Evolutionary conservation across 2,329 filamentous ascomycete species (phyloP).

Genomic region (Clarireedia paspali): DNA sequence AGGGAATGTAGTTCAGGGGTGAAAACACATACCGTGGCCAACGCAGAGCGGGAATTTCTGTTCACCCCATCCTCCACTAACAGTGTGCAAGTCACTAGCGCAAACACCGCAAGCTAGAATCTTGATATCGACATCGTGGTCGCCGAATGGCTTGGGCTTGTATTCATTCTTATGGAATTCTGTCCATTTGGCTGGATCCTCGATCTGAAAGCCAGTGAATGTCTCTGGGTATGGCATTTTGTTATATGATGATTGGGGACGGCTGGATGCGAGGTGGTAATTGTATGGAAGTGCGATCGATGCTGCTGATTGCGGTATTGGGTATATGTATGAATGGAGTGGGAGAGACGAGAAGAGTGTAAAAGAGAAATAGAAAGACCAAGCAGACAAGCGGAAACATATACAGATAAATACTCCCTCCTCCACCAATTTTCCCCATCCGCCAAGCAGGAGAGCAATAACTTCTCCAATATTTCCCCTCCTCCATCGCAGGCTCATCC

Average conservation of each 20-base stretch:
- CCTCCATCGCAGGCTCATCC: not conserved
- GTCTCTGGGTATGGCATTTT: conserved; percentile 44
- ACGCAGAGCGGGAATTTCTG: conserved; percentile 44
- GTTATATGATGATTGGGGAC: not conserved
- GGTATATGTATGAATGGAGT: no score
- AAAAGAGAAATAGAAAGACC: not conserved
- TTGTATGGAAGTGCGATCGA: no score
- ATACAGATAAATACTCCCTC: not conserved
- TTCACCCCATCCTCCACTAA: conserved; percentile 50
- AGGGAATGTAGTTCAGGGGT: not conserved
- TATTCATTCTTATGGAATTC: conserved; percentile 45
- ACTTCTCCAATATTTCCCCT: not conserved
- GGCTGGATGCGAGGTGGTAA: not conserved
- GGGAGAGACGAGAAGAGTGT: not conserved
- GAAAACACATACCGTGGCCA: conserved; percentile 36
- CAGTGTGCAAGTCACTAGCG: conserved; percentile 64
- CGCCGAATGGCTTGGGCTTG: conserved; percentile 77
- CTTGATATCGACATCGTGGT: conserved; percentile 82
- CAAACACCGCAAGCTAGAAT: conserved; percentile 75
- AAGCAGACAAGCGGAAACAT: not conserved
- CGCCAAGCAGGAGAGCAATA: not conserved
- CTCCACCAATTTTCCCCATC: not conserved
- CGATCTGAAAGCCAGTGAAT: conserved; percentile 54
- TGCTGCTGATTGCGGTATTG: no score
- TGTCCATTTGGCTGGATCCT: conserved; percentile 25